Evolutionary conservation across 768 basidiomycete genomes (phyloP).

Genomic region (Lactarius hatsudake): DNA sequence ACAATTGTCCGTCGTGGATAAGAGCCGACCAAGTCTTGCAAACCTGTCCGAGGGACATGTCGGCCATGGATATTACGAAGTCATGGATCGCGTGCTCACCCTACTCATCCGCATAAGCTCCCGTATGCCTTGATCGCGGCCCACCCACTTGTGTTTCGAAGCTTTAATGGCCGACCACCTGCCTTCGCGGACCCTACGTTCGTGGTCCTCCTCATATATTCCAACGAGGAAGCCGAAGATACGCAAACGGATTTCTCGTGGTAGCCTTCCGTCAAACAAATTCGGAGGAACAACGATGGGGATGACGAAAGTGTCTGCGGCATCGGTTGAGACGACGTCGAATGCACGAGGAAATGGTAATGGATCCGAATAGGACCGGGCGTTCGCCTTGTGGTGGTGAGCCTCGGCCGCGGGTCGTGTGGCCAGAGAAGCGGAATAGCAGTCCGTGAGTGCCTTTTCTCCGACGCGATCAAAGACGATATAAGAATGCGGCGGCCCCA

Average conservation of each 20-base stretch:
- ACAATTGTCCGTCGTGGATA: conserved; percentile 85
- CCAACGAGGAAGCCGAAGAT: conserved; percentile 55
- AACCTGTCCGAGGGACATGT: conserved; percentile 47
- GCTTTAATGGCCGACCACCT: conserved; percentile 65
- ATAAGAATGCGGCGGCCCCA: conserved; percentile 22
- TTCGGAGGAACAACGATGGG: conserved; percentile 48
- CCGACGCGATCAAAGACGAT: conserved; percentile 18
- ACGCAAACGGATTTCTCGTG: conserved; percentile 64
- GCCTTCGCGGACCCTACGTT: conserved; percentile 41
- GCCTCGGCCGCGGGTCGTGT: conserved; percentile 28
- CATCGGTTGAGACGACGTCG: conserved; percentile 53
- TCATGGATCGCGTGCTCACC: conserved; percentile 46
- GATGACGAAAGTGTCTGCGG: conserved; percentile 50
- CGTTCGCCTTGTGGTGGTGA: conserved; percentile 43
- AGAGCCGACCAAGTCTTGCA: conserved; percentile 74
- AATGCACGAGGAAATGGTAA: conserved; percentile 46
- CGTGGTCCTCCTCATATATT: conserved; percentile 58
- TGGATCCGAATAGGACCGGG: conserved; percentile 63
- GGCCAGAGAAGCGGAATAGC: conserved; percentile 26
- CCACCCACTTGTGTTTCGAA: conserved; percentile 68
- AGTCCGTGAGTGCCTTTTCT: conserved; percentile 9
- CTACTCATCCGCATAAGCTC: conserved; percentile 78
- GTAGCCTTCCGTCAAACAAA: conserved; percentile 63
- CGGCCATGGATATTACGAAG: conserved; percentile 4
- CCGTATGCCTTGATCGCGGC: conserved; percentile 66